Base-by-base conservation (phyloP, 768 basidiomycete genomes). In the Mycena floridula region DNA sequence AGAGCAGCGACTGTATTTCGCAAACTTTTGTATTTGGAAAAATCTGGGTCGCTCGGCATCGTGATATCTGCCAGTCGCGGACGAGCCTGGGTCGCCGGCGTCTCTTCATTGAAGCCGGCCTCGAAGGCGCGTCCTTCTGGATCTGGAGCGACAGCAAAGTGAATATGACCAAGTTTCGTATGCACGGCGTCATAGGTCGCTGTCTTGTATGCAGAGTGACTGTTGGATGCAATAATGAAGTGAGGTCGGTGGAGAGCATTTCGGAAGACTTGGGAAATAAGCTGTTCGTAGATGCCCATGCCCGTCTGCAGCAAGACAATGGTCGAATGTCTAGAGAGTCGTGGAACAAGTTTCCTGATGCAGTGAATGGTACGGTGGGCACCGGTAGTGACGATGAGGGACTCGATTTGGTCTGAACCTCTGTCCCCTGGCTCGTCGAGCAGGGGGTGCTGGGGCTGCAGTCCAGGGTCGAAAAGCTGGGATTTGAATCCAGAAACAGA, bases 281-380 rank as follows among this genome's bases (percentile, higher is more conserved):
- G 72, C 48, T 79, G 67, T 52, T 98, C 94, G 61, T 91, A 89
- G 7, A 94, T 67, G 9, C 92, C 95, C 82, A 96, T 88, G 21
- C 95, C 95, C 59, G 95, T 95, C 57, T 95, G 89, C 43, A 97
- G 63, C n/a, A 99, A 76, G 2, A 95, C 88, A 51, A 98, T 81
- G 26, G 93, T 95, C 36, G 84, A 86, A 40, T 74, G 61, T 0
- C 73, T 58, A 4, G 73, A 69, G 16, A 97, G 63, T 15, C 91
- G 77, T 11, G 77, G 78, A 15, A 74, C 63, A 44, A 97, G 74
- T 0, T 61, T 56, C 15, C 63, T 60, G 26, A 99, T 52, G 4
- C 85, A 79, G 3, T 60, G 56, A 3, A 82, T 41, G 4, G 85
- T 86, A 7, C 74, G 68, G 13, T 81, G 72, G 1, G 89, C 85